These are phyloP conservation scores for Pilatotrama ljubarskyi DNA, from an alignment of 768 basidiomycete genomes.

Conservation along the genomic window DNA sequence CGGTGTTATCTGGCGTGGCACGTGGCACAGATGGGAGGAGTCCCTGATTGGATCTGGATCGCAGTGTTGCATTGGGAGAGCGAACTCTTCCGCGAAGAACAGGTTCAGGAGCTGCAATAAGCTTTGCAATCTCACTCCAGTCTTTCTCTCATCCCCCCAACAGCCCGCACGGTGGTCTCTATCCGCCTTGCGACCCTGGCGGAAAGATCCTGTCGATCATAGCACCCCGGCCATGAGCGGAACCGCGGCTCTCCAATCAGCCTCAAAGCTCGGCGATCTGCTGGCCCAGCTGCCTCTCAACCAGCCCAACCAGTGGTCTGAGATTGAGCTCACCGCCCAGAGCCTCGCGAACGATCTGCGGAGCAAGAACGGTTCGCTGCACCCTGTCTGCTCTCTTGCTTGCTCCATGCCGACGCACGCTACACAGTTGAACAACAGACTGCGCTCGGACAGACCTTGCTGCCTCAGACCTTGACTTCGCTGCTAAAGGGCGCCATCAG, in stretches of 20 bases:
- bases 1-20: slow-evolving; percentile 4
- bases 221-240: slow-evolving; percentile 21
- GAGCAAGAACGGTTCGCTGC: slow-evolving; percentile 43
- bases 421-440: slow-evolving; percentile 71
- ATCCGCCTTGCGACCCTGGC: neutral
- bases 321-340: slow-evolving; percentile 52
- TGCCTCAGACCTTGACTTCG: slow-evolving; percentile 65
- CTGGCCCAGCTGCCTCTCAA: slow-evolving; percentile 35
- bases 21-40: slow-evolving; percentile 6
- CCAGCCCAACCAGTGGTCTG: slow-evolving; percentile 44
- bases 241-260: slow-evolving; percentile 22
- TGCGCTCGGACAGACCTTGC: slow-evolving; percentile 58
- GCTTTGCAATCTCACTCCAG: neutral
- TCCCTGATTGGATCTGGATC: slow-evolving; percentile 5
- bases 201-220: neutral
- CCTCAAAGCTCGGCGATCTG: slow-evolving; percentile 36
- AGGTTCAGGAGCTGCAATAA: slow-evolving; percentile 3
- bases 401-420: slow-evolving; percentile 15
- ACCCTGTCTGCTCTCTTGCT: slow-evolving; percentile 14
- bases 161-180: neutral
- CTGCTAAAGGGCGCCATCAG: slow-evolving; percentile 58
- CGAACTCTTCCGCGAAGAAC: slow-evolving; percentile 6
- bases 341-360: slow-evolving; percentile 65
- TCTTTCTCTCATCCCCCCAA: slow-evolving; percentile 4
- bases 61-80: neutral